phyloP scores from a whole-genome alignment of 108 stramenopile species.

The Cylindrotheca fusiformis region DNA sequence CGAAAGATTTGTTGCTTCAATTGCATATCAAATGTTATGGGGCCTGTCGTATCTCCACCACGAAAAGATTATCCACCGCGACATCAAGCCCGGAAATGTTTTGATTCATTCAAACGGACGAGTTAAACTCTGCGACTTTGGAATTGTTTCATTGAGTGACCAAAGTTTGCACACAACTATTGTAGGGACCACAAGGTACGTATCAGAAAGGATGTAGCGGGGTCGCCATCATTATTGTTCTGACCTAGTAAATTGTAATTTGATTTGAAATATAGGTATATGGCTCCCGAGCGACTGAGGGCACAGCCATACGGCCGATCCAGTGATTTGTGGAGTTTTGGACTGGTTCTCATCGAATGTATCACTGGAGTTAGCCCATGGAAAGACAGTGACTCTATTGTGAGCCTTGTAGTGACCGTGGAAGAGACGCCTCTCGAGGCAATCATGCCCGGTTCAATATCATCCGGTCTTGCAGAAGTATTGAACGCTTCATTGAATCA shows the following conservation, averaged over 20 bases:
- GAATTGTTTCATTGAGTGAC: conserved; percentile 60
- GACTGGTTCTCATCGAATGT: conserved; percentile 76
- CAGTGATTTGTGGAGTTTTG: conserved; percentile 91
- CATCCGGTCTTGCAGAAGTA: conserved; percentile 31
- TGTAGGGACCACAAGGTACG: conserved; percentile 71
- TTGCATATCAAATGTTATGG: conserved; percentile 80
- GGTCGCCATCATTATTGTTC: too few relatives aligned
- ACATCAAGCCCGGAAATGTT: conserved; percentile 92
- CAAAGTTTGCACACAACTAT: conserved; percentile 65
- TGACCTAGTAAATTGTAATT: too few relatives aligned
- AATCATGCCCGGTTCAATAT: conserved; percentile 21
- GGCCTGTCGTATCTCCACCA: conserved; percentile 86
- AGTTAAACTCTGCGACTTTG: conserved; percentile 93
- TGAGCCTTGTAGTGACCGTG: conserved; percentile 54
- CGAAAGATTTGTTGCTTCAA: conserved; percentile 46
- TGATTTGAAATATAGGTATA: conserved; percentile 67
- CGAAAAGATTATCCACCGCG: conserved; percentile 81
- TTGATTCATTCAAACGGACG: conserved; percentile 64
- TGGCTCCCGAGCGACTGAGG: conserved; percentile 87
- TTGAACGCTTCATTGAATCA: conserved; percentile 42
- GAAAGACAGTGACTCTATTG: conserved; percentile 49
- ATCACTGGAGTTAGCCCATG: conserved; percentile 57
- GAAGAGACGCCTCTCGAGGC: conserved; percentile 50
- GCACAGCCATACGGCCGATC: conserved; percentile 67
- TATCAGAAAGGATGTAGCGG: not conserved